Percentiles rank a stretch among this genome's conserved stretches.
phyloP scores from a whole-genome alignment of 768 basidiomycete species.

The Tulasnella calospora region DNA sequence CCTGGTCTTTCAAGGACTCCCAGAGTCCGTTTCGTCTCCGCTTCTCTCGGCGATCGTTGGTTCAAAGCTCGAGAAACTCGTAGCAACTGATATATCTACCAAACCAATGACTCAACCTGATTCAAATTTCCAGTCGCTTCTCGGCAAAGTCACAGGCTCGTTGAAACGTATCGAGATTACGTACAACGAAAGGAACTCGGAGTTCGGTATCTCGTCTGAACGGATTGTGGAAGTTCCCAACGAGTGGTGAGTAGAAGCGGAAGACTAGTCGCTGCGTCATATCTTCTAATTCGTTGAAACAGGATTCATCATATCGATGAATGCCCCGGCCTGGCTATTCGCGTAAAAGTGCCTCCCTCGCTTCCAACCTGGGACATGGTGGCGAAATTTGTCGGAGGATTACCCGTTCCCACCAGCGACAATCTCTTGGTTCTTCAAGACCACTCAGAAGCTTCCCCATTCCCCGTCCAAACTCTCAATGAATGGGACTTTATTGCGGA shows the following conservation, averaged over 20 bases:
- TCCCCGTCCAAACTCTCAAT: background rate
- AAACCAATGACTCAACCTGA: background rate
- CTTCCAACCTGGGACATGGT: background rate
- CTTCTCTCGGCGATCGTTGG: background rate
- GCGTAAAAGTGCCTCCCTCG: background rate
- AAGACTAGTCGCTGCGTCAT: background rate
- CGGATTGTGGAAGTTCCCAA: background rate
- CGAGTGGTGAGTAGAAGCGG: background rate
- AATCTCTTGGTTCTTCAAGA: background rate
- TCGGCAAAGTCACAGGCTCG: background rate
- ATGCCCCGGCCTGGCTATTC: background rate
- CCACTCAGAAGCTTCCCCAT: background rate
- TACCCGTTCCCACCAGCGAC: background rate
- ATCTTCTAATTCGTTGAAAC: background rate
- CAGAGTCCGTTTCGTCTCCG: background rate
- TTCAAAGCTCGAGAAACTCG: background rate
- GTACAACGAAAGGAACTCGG: background rate
- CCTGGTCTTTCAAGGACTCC: background rate
- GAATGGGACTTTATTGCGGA: background rate
- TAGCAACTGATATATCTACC: background rate
- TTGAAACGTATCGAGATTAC: background rate
- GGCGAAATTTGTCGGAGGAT: background rate
- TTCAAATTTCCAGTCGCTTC: background rate
- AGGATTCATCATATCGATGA: slow-evolving; percentile 1
- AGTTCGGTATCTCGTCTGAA: background rate